Evolutionary conservation across 2,329 filamentous ascomycete genomes (phyloP), one percentile per base, ranked within the genome.

Genomic region (Aspergillus jensenii): DNA sequence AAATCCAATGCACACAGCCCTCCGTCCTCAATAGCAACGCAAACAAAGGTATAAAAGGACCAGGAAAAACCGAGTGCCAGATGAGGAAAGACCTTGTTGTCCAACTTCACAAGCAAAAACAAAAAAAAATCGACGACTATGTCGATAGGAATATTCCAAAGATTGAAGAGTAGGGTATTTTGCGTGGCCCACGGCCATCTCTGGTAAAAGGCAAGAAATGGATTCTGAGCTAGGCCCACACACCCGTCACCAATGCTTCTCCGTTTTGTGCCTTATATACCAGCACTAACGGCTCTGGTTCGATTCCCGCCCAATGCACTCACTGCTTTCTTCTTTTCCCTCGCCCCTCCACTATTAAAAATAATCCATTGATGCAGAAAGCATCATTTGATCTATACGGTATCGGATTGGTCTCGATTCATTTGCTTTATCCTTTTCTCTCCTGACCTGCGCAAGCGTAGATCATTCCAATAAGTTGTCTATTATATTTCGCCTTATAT

Each of bases 151-250:
- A 62, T 58, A 65, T 77, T 83, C 81, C 82, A 84, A 84, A 84
- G 81, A 84, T 83, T 84, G 67, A 69, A 68, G 70, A 84, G 77
- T 79, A 81, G 82, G 82, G 81, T 82, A 68, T 82, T 76, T 75
- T 83, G 81, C 80, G 80, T 79, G 79, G 78, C 74, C 84, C 85
- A 87, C 85, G 85, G 86, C 85, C 85, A 87, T 86, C 86, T 88
- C 87, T 89, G 86, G 86, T 89, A 89, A 89, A 89, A 87, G 85
- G 85, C 85, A 88, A 88, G 85, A 87, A 85, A 85, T 87, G 84
- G 85, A 84, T 88, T 87, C 85, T 82, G 79, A 72, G 79, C 81
- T 87, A 87, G 84, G 56, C 56, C 56, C 56, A 58, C 56, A 55
- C 56, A 58, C 56, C 56, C 56, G 48, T 58, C 39, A 46, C 31